Evolutionary conservation across 805 yeast genomes (phyloP), one percentile per base, ranked within the genome.

Genomic region (Blastobotrys mokoenaii): DNA sequence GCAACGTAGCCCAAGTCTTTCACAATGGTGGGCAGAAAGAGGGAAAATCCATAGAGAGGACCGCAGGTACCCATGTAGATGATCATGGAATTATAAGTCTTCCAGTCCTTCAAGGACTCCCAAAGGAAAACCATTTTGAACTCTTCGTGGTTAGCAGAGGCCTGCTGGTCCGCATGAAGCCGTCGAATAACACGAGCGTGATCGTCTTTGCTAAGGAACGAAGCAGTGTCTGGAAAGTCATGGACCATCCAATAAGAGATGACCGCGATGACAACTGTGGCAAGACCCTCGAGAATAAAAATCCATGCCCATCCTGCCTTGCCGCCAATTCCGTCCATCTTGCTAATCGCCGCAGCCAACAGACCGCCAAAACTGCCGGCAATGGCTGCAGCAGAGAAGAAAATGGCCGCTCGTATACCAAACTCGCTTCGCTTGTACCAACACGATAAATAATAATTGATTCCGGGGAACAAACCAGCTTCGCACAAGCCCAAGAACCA

Each of bases 301-400:
- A 76, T 61, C 64, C 73, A 75, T 54, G 74, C 66, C 76, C 77
- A 76, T 9, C 74, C 75, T 35, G 58, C 66, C 52, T 70, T 56
- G 7, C 61, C 57, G 1, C 66, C 63, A 7, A 58, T 55, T 0
- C 71, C 72, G 38, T 64, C 56, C 50, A 72, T 66, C 31, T 61
- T 57, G 7, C 69, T 57, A 41, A 77, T 64, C 16, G 74, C 80
- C 47, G 73, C 59, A 8, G 50, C 55, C 8, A 50, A 40, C 2
- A 52, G 37, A n/a, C 82, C 82, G 43, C 79, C 78, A 57, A 77
- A 74, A 1, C 78, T 77, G 37, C 82, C 82, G 43, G 61, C 69
- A 44, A 61, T 51, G 39, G 57, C 60, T 33, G 60, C 65, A 11
- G 70, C 69, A 14, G 60, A 51, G 34, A 65, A 67, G 51, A 69